A percentile compares a stretch with the other conserved stretches of the same genome.
phyloP scores from a whole-genome alignment of 164 flowering plant species.

The Berberis vulgaris region DNA sequence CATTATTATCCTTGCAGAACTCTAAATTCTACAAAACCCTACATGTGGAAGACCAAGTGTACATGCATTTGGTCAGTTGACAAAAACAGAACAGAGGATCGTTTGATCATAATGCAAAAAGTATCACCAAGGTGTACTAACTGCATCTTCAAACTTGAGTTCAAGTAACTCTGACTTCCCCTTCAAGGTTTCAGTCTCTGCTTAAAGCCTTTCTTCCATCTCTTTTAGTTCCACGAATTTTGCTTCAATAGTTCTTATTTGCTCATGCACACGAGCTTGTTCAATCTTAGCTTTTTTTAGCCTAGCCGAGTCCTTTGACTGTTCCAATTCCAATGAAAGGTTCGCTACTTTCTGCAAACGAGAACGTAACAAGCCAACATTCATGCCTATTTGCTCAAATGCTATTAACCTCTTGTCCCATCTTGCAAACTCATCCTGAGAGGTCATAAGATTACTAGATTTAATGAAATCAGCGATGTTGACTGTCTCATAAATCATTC shows the following conservation, averaged over 20 bases:
- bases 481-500: neutral
- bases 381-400: constrained; percentile 3
- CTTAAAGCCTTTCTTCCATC: no score
- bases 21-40: no score
- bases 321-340: neutral
- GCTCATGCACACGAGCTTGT: neutral
- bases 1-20: no score
- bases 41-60: no score
- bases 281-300: neutral
- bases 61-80: no score
- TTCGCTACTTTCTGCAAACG: neutral
- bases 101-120: no score
- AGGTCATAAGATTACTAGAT: neutral
- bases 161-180: no score
- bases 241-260: neutral
- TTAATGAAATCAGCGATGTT: neutral
- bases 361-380: constrained; percentile 3
- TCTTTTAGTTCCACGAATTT: no score
- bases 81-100: no score
- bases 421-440: neutral
- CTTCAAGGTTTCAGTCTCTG: no score
- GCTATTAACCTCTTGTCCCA: neutral
- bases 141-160: no score
- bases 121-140: no score
- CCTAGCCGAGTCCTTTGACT: neutral